Conservation (phyloP, 805 yeast species). For the Saturnispora sanitii region DNA sequence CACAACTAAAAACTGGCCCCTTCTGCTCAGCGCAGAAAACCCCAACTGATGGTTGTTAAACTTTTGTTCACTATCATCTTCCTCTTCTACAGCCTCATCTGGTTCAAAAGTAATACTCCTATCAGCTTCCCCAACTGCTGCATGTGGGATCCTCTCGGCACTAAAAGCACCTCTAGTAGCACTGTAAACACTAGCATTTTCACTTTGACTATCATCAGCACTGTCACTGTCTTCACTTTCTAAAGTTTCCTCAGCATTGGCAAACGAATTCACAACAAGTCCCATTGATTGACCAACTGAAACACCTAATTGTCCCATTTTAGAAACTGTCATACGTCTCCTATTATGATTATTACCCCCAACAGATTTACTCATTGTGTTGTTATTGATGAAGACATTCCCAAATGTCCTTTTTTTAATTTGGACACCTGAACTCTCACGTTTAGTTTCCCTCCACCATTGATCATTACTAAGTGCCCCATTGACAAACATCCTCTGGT, state of each 20-base stretch:
- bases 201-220: conserved; percentile 2
- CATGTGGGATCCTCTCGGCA: conserved; percentile 61
- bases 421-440: not conserved
- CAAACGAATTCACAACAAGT: conserved; percentile 9
- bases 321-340: conserved; percentile 6
- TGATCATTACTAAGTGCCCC: conserved; percentile 46
- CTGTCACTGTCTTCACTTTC: conserved; percentile 1
- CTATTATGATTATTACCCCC: no score
- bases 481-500: conserved; percentile 38
- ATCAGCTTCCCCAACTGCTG: conserved; percentile 39
- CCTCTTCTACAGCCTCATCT: conserved; percentile 1
- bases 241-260: conserved; percentile 3
- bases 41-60: not conserved
- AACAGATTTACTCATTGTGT: no score
- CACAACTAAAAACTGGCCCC: conserved; percentile 68
- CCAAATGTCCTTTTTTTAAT: not conserved
- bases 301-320: conserved; percentile 10
- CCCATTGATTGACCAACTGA: conserved; percentile 10
- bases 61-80: conserved; percentile 5
- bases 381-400: no score
- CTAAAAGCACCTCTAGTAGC: conserved; percentile 29
- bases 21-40: conserved; percentile 9
- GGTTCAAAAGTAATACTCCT: not conserved
- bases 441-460: conserved; percentile 58
- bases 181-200: conserved; percentile 18